Evolutionary conservation across 2,329 filamentous ascomycete genomes (phyloP), one percentile per base, ranked within the genome.

Genomic region (Epicoccum sorghinum): DNA sequence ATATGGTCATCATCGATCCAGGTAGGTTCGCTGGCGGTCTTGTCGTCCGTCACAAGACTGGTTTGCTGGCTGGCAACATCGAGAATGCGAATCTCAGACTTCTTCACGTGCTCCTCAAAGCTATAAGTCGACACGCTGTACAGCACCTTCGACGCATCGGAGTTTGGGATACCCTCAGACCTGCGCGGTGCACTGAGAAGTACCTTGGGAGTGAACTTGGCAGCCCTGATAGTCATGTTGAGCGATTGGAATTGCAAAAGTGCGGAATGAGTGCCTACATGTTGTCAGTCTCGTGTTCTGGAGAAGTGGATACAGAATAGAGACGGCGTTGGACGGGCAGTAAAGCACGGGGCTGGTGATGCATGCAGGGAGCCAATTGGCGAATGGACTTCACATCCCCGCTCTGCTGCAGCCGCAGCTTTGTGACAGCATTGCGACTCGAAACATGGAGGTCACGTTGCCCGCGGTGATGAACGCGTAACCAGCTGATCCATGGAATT

Each of bases 91-190:
- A 89, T 87, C 76, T 92, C 87, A 55, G 79, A 82, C 4, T 82
- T 83, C 69, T 88, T 89, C 41, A 81, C 80, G 70, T 96, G 91
- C 0, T 84, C 82, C 35, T 89, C 81, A 73, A 96, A 96, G 4
- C 86, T 93, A 74, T 96, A 96, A 1, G 87, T 86, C 0, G 89
- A 90, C 13, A 86, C 83, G 37, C 85, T 86, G 68, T 88, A 91
- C 25, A 92, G 75, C 41, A 88, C 80, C 53, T 83, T 79, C 48
- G 83, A 85, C 38, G 88, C 89, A 47, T 83, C 79, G 33, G 80
- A 72, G 71, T 91, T 93, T n/a, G 90, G 89, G 1, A 85, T 73
- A 42, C 86, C 89, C 13, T 85, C 73, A 9, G 88, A 89, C 42
- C 90, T 85, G 52, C 90, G 86, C 29, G 90, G 89, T 13, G 89